Percentiles rank a stretch among this genome's conserved stretches.
phyloP scores from a whole-genome alignment of 441 rosid genomes.

The Pelargonium australe region DNA sequence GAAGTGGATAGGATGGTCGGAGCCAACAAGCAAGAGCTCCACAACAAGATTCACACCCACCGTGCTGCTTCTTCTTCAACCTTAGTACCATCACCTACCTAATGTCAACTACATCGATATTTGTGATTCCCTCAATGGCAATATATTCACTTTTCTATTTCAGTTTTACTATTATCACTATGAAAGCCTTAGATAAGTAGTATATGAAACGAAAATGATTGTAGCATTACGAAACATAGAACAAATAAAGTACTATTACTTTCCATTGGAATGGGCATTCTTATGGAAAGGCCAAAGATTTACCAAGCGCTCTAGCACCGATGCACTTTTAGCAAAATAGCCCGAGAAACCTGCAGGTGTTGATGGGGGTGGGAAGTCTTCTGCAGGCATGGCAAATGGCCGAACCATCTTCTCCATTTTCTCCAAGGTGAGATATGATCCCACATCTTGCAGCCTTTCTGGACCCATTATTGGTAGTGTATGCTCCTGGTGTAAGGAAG shows the following conservation, averaged over 20 bases:
- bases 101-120: no score
- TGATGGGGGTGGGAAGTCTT: constrained; percentile 95
- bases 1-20: constrained; percentile 69
- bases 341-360: constrained; percentile 96
- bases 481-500: constrained; percentile 88
- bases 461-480: constrained; percentile 99
- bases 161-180: no score
- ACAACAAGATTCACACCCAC: constrained; percentile 43
- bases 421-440: constrained; percentile 85
- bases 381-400: constrained; percentile 98
- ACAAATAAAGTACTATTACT: constrained; percentile 24
- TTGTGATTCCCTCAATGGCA: no score
- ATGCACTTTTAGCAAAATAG: constrained; percentile 89
- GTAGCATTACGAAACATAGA: neutral
- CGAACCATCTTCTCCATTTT: constrained; percentile 92
- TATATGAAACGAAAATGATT: no score
- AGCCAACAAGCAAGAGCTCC: constrained; percentile 55
- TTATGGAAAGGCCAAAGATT: constrained; percentile 95
- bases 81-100: no score
- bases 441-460: constrained; percentile 96
- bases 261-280: constrained; percentile 53
- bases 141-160: no score
- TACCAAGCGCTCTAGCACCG: constrained; percentile 93
- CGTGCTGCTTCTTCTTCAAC: constrained; percentile 11
- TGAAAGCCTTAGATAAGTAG: no score